Evolutionary conservation across 345 rosid species (phyloP), one percentile per base, ranked within the genome.

Genomic region (Sisymbrium irio): DNA sequence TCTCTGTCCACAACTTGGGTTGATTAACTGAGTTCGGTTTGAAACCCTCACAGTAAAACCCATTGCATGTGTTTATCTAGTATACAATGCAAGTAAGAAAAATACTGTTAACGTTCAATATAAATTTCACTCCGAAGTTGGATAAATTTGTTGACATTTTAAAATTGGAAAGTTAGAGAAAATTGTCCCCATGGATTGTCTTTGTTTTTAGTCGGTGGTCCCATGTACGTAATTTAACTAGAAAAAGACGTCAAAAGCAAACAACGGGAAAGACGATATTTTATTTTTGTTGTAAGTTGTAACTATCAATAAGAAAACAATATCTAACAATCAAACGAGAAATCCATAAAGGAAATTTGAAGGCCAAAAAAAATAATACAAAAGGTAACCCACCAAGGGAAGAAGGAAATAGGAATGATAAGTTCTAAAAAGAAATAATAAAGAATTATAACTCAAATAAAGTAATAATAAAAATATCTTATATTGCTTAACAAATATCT

Each of bases 1-100:
- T 81, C 75, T 93, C 98, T 7, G 97, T 93, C 96, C 96, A 93
- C 88, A 93, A 82, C 78, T 91, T 91, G 5, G 97, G 98, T 42
- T 91, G 89, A 58, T 85, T 73, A 30, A 64, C 75, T 27, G 78
- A 67, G 73, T 87, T 91, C 41, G 98, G 97, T 27, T 78, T 56
- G 81, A 88, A 93, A 54, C 78, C 75, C 60, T 93, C 97, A 5
- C 98, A 90, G 76, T 93, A 93, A 81, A 83, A 93, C 37, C 92
- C 98, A 72, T 93, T 93, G 85, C 98, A 93, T 66, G 97, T 79
- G 75, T 93, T 83, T 62, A 93, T 88, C 98, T 93, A 14, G 41
- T 10, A 33, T 3, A 58, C 0, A 36, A 9, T 9, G 5, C 40
- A 62, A 12, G 40, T 11, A 37, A 49, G 25, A 10, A 9, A 9